Base-by-base conservation (phyloP, 108 stramenopile species). In the Cyclotella cryptica region DNA sequence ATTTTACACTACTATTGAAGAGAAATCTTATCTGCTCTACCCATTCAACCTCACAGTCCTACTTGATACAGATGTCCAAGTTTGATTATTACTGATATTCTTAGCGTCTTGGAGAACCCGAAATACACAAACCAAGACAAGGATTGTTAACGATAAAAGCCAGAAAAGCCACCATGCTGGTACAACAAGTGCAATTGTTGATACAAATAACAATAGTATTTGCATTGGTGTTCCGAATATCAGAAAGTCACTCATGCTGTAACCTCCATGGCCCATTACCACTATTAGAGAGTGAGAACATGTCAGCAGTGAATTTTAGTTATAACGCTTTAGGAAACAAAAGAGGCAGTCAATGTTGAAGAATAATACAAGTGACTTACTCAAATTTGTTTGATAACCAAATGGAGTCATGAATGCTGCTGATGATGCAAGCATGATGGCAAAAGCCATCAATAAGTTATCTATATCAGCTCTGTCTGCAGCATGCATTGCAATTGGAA, bases 401-500 rank as follows among this genome's bases (percentile, higher is more conserved):
- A 87, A 92, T 10, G 91, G 88, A 0, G 88, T 83, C 88, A 88
- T 89, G 72, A 89, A 92, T 46, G 85, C 85, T 17, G 88, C 88
- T 14, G 88, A 88, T 24, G 91, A 86, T 28, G 86, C 87, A 17
- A 92, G 77, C 91, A 92, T 92, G 18, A 92, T 19, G 18, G 61
- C 69, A 65, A 84, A 90, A 30, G 77, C 78, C 88, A 92, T 92
- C 29, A 87, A 53, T 13, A 58, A 40, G 35, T 43, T 45, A 72
- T 88, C 86, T 5, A 73, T 61, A 10, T 80, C 89, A 17, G 83
- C 76, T 51, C 86, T 62, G 45, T 86, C 88, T n/a, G 90, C 91
- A 15, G 92, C 94, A 64, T 87, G 82, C 65, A 96, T 83, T 29
- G 95, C 95, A 61, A 95, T 90, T 35, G 92, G 90, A 72, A 92